Percentiles rank a stretch among this genome's conserved stretches.
phyloP scores from a whole-genome alignment of 768 basidiomycete genomes.

The Suillus luteus region DNA sequence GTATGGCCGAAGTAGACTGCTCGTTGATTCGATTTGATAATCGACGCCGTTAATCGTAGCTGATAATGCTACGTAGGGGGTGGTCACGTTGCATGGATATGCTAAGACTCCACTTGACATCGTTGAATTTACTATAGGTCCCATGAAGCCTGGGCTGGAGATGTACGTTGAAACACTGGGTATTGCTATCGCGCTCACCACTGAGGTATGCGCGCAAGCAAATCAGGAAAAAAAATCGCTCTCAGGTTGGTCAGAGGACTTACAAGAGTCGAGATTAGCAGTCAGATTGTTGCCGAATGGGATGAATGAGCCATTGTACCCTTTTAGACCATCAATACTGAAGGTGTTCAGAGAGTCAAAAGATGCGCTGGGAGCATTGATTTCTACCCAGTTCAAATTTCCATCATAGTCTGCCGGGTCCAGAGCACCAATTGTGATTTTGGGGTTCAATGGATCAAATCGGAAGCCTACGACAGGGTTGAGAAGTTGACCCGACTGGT shows the following conservation, averaged over 20 bases:
- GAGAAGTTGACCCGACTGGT: conserved; percentile 27
- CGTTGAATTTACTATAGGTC: conserved; percentile 20
- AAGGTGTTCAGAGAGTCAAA: conserved; percentile 25
- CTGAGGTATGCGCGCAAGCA: conserved; percentile 14
- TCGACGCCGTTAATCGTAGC: conserved; percentile 35
- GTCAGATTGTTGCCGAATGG: conserved; percentile 20
- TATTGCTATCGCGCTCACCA: conserved; percentile 18
- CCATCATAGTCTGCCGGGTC: conserved; percentile 35
- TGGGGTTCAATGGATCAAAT: conserved; percentile 31
- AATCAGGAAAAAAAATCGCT: not conserved
- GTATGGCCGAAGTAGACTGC: conserved; percentile 24
- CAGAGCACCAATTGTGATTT: conserved; percentile 34
- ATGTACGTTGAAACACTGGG: conserved; percentile 24
- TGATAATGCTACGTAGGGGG: conserved; percentile 28
- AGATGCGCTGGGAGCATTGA: conserved; percentile 22
- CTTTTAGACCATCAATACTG: conserved; percentile 31
- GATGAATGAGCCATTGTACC: conserved; percentile 32
- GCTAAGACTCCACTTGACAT: conserved; percentile 6
- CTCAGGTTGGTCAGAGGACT: conserved; percentile 6
- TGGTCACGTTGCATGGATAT: conserved; percentile 22
- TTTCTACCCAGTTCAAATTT: conserved; percentile 31
- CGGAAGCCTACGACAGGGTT: conserved; percentile 34
- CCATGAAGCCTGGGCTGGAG: conserved; percentile 20
- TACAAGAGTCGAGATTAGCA: conserved; percentile 30
- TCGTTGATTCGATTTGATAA: conserved; percentile 30